Evolutionary conservation across 108 stramenopile genomes (phyloP).

Genomic region (Discostella pseudostelligera): DNA sequence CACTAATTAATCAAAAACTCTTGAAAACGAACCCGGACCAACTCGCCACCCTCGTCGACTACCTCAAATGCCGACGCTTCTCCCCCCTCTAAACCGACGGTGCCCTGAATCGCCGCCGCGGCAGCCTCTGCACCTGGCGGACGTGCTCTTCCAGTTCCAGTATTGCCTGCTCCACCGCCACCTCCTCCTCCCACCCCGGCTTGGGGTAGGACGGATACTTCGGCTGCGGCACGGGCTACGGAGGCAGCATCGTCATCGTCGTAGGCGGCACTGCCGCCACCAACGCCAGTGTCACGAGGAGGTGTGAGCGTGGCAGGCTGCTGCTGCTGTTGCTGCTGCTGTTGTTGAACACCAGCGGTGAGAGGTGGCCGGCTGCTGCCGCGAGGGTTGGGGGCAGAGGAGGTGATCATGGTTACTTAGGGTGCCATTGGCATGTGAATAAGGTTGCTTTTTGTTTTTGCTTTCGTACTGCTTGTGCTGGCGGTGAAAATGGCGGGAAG

Average conservation of each 20-base stretch:
- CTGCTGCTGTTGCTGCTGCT: neutral
- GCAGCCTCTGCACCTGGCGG: slow-evolving; percentile 35
- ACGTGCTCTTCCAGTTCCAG: slow-evolving; percentile 2
- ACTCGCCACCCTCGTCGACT: slow-evolving; percentile 72
- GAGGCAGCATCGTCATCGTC: slow-evolving; percentile 14
- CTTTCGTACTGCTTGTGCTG: too few species aligned
- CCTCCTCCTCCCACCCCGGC: neutral
- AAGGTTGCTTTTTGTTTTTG: too few species aligned
- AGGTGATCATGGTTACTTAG: neutral
- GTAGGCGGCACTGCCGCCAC: neutral
- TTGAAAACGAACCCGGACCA: slow-evolving; percentile 68
- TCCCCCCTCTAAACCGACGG: slow-evolving; percentile 42
- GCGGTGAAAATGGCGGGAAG: too few species aligned
- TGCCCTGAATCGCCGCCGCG: slow-evolving; percentile 76
- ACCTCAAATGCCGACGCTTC: slow-evolving; percentile 46
- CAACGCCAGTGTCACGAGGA: neutral
- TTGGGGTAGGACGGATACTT: slow-evolving; percentile 15
- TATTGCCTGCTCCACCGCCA: slow-evolving; percentile 3
- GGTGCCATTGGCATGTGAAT: slow-evolving; percentile 7
- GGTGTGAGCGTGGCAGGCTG: neutral
- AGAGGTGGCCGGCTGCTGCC: neutral
- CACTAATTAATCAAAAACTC: slow-evolving; percentile 70
- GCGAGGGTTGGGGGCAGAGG: slow-evolving; percentile 6
- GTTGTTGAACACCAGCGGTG: neutral
- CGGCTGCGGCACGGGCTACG: slow-evolving; percentile 22